A percentile compares a stretch with the other conserved stretches of the same genome.
Conservation (phyloP, 805 yeast genomes). For the Blastobotrys americana region DNA sequence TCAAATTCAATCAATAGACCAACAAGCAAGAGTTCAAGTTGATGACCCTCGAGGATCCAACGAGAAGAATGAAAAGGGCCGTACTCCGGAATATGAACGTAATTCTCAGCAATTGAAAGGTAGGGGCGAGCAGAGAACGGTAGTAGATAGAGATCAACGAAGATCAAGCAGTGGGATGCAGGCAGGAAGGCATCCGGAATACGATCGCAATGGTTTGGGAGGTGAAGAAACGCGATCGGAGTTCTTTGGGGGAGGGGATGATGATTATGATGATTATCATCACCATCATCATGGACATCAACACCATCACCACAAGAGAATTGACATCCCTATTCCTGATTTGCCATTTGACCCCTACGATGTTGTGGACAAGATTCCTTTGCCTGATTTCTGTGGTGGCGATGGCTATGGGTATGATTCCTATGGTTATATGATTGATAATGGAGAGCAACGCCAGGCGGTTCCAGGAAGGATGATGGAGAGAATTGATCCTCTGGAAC, state of each 20-base stretch:
- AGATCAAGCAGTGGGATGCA: too few species aligned
- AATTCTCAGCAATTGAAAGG: too few species aligned
- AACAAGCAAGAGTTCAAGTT: too few species aligned
- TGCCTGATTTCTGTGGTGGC: neutral
- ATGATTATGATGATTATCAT: neutral
- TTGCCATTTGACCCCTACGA: neutral
- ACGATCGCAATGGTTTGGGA: neutral
- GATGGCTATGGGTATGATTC: neutral
- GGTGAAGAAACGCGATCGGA: neutral
- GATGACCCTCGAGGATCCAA: too few species aligned
- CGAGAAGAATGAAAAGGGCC: too few species aligned
- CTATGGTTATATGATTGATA: neutral
- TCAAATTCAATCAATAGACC: too few species aligned
- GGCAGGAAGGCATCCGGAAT: neutral
- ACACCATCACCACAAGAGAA: neutral
- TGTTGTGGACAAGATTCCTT: neutral
- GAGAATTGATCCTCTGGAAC: too few species aligned
- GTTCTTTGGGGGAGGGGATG: neutral
- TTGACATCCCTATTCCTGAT: neutral
- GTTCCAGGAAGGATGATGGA: too few species aligned
- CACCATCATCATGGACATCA: neutral
- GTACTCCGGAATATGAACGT: too few species aligned
- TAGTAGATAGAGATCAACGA: too few species aligned
- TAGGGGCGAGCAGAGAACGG: too few species aligned
- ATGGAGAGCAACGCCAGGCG: neutral